phyloP scores from a whole-genome alignment of 768 basidiomycete species.

The Leccinum arenicola region DNA sequence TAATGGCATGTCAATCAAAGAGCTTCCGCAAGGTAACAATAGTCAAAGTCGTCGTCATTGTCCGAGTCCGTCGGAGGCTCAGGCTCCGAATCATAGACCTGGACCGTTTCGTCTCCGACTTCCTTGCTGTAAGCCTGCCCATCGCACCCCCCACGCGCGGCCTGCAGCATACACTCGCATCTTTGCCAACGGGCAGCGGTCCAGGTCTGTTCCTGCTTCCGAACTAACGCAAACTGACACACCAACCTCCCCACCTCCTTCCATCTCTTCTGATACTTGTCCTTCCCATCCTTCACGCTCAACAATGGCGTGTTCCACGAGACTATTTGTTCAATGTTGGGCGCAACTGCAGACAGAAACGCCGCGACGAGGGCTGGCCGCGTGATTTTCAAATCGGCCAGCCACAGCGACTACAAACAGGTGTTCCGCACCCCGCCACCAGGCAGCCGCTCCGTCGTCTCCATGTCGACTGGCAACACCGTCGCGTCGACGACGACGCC shows the following conservation, averaged over 20 bases:
- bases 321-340: constrained; percentile 27
- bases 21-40: constrained; percentile 17
- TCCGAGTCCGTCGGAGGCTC: constrained; percentile 20
- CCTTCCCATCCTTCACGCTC: constrained; percentile 22
- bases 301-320: constrained; percentile 31
- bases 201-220: constrained; percentile 24
- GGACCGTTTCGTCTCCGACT: constrained; percentile 7
- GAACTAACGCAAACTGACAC: constrained; percentile 17
- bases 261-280: constrained; percentile 27
- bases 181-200: not conserved
- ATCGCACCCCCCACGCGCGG: not conserved
- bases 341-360: constrained; percentile 28
- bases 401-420: constrained; percentile 26
- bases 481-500: constrained; percentile 31
- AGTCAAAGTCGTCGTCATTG: constrained; percentile 26
- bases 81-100: constrained; percentile 24
- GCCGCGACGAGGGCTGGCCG: constrained; percentile 25
- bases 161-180: not conserved
- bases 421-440: constrained; percentile 25
- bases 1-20: not conserved
- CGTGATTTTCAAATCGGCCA: constrained; percentile 28
- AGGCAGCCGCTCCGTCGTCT: constrained; percentile 3
- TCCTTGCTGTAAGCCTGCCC: not conserved
- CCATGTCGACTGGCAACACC: constrained; percentile 6
- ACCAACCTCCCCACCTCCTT: constrained; percentile 22